Evolutionary conservation across 495 filamentous ascomycete genomes (phyloP).

Genomic region (Tricharina praecox): DNA sequence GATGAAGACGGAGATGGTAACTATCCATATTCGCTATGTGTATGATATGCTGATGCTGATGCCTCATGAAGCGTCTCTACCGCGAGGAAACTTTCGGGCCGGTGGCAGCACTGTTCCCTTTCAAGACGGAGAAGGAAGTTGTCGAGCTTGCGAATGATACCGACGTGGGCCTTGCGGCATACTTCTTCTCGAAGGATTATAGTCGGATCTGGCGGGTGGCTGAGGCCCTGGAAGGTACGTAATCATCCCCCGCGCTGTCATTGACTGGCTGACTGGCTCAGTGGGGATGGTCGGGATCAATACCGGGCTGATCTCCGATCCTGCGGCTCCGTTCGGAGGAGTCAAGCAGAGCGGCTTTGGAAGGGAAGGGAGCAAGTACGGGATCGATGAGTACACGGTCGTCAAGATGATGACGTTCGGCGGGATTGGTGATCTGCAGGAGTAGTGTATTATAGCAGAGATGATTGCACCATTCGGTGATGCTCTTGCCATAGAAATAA

Average conservation of each 20-base stretch:
- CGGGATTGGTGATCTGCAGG: slow-evolving; percentile 35
- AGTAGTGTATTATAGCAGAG: too few relatives aligned
- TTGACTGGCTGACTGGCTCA: slow-evolving; percentile 2
- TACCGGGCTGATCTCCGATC: slow-evolving; percentile 67
- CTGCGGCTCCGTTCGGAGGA: slow-evolving; percentile 73
- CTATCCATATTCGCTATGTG: too few relatives aligned
- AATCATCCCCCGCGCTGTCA: too few relatives aligned
- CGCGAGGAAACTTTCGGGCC: slow-evolving; percentile 80
- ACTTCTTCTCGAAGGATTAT: slow-evolving; percentile 68
- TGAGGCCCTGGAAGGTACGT: slow-evolving; percentile 49
- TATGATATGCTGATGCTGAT: too few relatives aligned
- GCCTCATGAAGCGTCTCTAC: slow-evolving; percentile 38
- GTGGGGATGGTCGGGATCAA: slow-evolving; percentile 85
- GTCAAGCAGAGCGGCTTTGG: slow-evolving; percentile 91
- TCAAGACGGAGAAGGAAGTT: slow-evolving; percentile 70
- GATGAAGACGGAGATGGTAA: slow-evolving; percentile 63
- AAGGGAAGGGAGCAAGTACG: slow-evolving; percentile 78
- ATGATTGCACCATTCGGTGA: too few relatives aligned
- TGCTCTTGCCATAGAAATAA: too few relatives aligned
- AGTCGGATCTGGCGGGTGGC: slow-evolving; percentile 57
- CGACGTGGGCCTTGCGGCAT: slow-evolving; percentile 68
- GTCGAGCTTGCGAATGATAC: slow-evolving; percentile 58
- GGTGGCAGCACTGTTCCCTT: slow-evolving; percentile 66
- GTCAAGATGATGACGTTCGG: slow-evolving; percentile 82
- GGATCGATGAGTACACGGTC: slow-evolving; percentile 71